A percentile compares a stretch with the other conserved stretches of the same genome.
These are phyloP conservation scores for Zoysia japonica DNA, from an alignment of 176 grass and related monocot species.

Conservation along the genomic window DNA sequence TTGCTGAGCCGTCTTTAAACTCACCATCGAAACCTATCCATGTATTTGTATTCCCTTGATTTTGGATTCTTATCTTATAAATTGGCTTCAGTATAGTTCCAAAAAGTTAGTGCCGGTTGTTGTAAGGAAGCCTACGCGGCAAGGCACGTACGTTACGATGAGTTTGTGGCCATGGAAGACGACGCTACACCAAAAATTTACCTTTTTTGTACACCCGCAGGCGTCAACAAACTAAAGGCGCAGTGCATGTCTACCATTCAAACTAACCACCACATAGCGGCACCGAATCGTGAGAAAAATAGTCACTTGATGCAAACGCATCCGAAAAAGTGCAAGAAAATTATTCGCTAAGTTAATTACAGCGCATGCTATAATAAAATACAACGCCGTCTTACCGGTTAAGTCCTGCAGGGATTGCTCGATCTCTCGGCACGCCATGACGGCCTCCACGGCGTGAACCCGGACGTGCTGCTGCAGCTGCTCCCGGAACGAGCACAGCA, in stretches of 20 bases:
- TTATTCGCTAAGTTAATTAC: too few species aligned
- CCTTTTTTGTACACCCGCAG: not conserved
- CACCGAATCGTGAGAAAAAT: conserved; percentile 28
- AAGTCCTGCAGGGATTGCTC: conserved; percentile 96
- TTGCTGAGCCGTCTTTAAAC: not conserved
- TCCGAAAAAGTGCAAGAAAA: not conserved
- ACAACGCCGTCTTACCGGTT: conserved; percentile 54
- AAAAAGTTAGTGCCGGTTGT: conserved; percentile 11
- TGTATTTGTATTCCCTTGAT: not conserved
- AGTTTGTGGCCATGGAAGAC: conserved; percentile 12
- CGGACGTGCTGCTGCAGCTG: conserved; percentile 99
- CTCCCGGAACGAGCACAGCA: conserved; percentile 98
- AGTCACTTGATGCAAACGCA: not conserved
- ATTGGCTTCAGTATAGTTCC: not conserved
- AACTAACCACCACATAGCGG: conserved; percentile 14
- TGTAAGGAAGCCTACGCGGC: conserved; percentile 19
- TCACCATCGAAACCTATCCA: not conserved
- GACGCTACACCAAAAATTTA: conserved; percentile 36
- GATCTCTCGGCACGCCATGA: conserved; percentile 99
- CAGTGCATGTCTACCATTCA: conserved; percentile 23
- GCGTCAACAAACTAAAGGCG: conserved; percentile 3
- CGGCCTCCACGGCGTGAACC: conserved; percentile 99
- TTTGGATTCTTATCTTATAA: not conserved
- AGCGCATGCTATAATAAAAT: not conserved
- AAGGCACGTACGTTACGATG: conserved; percentile 2